Evolutionary conservation across 495 filamentous ascomycete genomes (phyloP).

Genomic region (Massariosphaeria phaeospora): DNA sequence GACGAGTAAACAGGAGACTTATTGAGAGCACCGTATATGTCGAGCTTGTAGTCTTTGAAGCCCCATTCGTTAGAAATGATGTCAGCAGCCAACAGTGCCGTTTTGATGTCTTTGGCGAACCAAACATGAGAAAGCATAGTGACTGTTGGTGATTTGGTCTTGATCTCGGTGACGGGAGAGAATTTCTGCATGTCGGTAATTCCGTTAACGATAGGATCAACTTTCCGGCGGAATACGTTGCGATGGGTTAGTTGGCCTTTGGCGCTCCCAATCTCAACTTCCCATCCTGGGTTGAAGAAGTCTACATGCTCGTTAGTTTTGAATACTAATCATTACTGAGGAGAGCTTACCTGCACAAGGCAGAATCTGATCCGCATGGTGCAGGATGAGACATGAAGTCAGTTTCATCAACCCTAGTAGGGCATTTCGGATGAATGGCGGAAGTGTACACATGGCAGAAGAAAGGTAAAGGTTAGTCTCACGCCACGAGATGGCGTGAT

Average conservation of each 20-base stretch:
- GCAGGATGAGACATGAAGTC: slow-evolving; percentile 55
- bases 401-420: slow-evolving; percentile 56
- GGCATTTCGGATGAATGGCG: slow-evolving; percentile 54
- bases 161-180: slow-evolving; percentile 54
- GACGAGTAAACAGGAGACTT: slow-evolving; percentile 57
- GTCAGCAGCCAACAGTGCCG: slow-evolving; percentile 57
- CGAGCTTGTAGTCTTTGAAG: slow-evolving; percentile 58
- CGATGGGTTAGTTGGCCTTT: slow-evolving; percentile 56
- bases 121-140: slow-evolving; percentile 62
- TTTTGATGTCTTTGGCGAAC: slow-evolving; percentile 65
- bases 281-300: slow-evolving; percentile 66
- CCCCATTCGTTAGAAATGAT: slow-evolving; percentile 64
- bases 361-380: slow-evolving; percentile 61
- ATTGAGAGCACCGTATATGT: slow-evolving; percentile 60
- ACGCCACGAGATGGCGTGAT: slow-evolving; percentile 63
- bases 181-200: slow-evolving; percentile 64
- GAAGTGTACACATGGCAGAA: slow-evolving; percentile 55
- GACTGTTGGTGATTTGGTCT: slow-evolving; percentile 54
- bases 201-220: slow-evolving; percentile 65
- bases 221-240: slow-evolving; percentile 55
- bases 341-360: no score
- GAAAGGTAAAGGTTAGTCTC: slow-evolving; percentile 59
- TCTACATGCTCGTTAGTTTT: no score
- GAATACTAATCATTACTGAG: no score
- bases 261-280: slow-evolving; percentile 59